Base-by-base conservation (phyloP, 2,329 filamentous ascomycete genomes). In the Paradendryphiella salina region DNA sequence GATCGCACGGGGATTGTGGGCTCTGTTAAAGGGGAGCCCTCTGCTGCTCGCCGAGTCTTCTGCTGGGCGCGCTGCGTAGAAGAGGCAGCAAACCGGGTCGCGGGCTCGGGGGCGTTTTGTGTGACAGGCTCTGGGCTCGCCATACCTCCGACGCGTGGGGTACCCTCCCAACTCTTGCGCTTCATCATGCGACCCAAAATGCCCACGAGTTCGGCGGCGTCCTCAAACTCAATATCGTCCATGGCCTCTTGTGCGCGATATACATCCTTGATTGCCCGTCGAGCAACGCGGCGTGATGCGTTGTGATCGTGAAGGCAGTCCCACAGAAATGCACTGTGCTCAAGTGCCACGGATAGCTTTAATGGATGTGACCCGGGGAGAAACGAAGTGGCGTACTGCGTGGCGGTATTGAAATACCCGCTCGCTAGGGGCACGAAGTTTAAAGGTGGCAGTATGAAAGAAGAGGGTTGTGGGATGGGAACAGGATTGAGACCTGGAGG, bases 181-280 rank as follows among this genome's bases (percentile, higher is more conserved):
- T 88, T 92, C 82, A 92, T 90, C 86, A 96, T 94, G 66, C 87
- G 89, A 5, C 90, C 90, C 1, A 97, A 74, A 0, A 94, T 86
- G 1, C 88, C 87, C 7, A 97, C 92, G 10, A 96, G 80, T 65
- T 93, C 88, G 50, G 90, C 91, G 0, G 92, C 90, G 71, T 97
- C 94, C 59, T 88, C 85, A 69, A 96, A 99, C 79, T 94, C 95
- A 60, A 95, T 90, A 66, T 97, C 92, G 52, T 95, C 90, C 85
- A 97, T 93, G 15, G 89, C 90, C 72, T 96, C 92, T 45, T 88
- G 85, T 1, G 91, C 90, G 50, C 91, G 88, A 69, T 96, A 96
- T 1, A 96, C 93, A 63, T 96, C 90, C 34, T 88, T 82, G 54
- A 97, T 94, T 3, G 92, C 90, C 31, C 86, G 82, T 64, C 89